Evolutionary conservation across 2,329 filamentous ascomycete species (phyloP).

Genomic region (Daldinia sp.): DNA sequence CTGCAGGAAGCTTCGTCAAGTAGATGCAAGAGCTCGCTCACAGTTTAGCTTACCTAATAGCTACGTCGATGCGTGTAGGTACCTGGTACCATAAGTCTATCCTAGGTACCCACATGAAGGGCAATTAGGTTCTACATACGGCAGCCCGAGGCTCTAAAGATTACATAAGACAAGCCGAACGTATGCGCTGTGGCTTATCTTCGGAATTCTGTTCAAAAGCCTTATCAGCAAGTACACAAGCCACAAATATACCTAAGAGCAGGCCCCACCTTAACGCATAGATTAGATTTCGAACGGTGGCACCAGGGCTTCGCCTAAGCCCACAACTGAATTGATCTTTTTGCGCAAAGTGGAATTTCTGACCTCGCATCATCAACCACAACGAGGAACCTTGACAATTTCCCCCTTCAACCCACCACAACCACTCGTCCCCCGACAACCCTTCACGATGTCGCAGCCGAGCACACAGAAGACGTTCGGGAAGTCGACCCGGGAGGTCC

Average conservation of each 20-base stretch:
- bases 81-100: background rate
- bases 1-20: constrained; percentile 47
- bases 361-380: constrained; percentile 41
- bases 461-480: constrained; percentile 91
- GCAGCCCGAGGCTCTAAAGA: background rate
- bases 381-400: constrained; percentile 40
- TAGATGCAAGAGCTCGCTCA: constrained; percentile 11
- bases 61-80: constrained; percentile 16
- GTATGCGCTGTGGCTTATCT: constrained; percentile 13
- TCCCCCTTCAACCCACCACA: constrained; percentile 41
- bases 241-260: constrained; percentile 10
- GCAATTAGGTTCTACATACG: constrained; percentile 20
- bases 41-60: constrained; percentile 29
- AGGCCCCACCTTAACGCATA: constrained; percentile 7
- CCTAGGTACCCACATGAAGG: background rate
- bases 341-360: constrained; percentile 45
- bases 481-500: constrained; percentile 93
- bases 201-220: constrained; percentile 9
- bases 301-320: constrained; percentile 48
- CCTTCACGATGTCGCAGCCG: constrained; percentile 75
- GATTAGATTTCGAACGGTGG: constrained; percentile 35
- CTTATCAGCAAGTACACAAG: constrained; percentile 4
- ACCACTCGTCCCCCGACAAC: constrained; percentile 48
- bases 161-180: background rate
- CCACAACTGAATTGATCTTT: constrained; percentile 47